Conservation (phyloP, 2,329 filamentous ascomycete species). For the Pseudocercospora musae region DNA sequence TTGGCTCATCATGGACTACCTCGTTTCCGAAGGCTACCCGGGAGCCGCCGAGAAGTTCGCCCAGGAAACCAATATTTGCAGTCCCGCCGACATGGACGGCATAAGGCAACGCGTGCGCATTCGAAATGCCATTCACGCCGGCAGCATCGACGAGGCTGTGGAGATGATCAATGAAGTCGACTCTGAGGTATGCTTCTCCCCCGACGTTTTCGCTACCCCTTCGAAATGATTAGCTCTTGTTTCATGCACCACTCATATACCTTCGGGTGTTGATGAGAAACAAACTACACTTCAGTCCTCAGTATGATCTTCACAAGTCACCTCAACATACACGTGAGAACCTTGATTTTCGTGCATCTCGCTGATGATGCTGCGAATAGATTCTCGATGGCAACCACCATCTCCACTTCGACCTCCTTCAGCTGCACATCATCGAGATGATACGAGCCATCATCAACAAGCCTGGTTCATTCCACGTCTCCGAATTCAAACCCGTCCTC, state of each 20-base stretch:
- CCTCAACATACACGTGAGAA: background rate
- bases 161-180: conserved; percentile 85
- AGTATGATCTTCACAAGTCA: conserved; percentile 63
- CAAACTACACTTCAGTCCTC: conserved; percentile 74
- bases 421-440: conserved; percentile 88
- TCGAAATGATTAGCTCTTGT: conserved; percentile 90
- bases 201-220: conserved; percentile 16
- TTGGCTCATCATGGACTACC: conserved; percentile 89
- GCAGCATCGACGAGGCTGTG: conserved; percentile 82
- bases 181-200: conserved; percentile 68
- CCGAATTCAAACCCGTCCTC: conserved; percentile 78
- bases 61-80: conserved; percentile 81
- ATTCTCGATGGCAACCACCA: conserved; percentile 79
- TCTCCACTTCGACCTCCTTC: conserved; percentile 84
- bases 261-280: conserved; percentile 83
- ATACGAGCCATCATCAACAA: conserved; percentile 64
- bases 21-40: conserved; percentile 93
- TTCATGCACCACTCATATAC: conserved; percentile 99
- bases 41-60: conserved; percentile 91
- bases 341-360: background rate
- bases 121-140: conserved; percentile 76
- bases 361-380: conserved; percentile 47
- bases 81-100: conserved; percentile 64
- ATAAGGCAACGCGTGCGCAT: conserved; percentile 80
- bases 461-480: conserved; percentile 48